Evolutionary conservation across 352 stramenopile genomes (phyloP), one percentile per base, ranked within the genome.

Genomic region (Globisporangium rhizosaccharum): DNA sequence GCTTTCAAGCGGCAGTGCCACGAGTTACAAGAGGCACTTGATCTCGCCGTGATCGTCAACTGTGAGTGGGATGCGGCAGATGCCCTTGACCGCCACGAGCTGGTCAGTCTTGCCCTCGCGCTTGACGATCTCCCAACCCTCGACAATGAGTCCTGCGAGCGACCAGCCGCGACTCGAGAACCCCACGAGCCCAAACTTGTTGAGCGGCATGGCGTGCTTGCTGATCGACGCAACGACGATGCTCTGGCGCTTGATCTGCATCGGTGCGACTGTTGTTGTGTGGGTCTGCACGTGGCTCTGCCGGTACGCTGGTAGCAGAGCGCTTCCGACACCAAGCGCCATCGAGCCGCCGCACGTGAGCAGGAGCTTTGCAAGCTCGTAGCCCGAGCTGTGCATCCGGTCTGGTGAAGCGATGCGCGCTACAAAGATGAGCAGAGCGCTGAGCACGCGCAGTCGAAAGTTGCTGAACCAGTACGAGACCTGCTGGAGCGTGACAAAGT

Each of bases 61-160:
- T 20, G 45, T 25, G 5, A 65, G 36, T 10, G 51, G 59, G 45
- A 60, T 65, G 30, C 59, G 52, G 10, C 59, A 65, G 23, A 60
- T 52, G n/a, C 52, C 45, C 41, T 60, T 65, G 52, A 58, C 28
- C 17, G 53, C 52, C 9, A 65, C 26, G 25, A 51, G 49, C 17
- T 55, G 59, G 30, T 54, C 49, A 8, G 33, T 39, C 48, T 65
- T 59, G 7, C 45, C n/a, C 15, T 17, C 23, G 46, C 51, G 44
- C 41, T 72, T 59, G 30, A 66, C 48, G 37, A 72, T 46, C 20
- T 74, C 51, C 61, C 70, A 77, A 33, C 67, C 63, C 61, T 77
- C 70, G 26, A 70, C 54, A 4, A 74, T 57, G 44, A 77, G 44
- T 0, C 57, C 70, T 9, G 60, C 61, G 14, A 74, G 36, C 18